phyloP scores from a whole-genome alignment of 805 yeast genomes.

The Priceomyces medius region DNA sequence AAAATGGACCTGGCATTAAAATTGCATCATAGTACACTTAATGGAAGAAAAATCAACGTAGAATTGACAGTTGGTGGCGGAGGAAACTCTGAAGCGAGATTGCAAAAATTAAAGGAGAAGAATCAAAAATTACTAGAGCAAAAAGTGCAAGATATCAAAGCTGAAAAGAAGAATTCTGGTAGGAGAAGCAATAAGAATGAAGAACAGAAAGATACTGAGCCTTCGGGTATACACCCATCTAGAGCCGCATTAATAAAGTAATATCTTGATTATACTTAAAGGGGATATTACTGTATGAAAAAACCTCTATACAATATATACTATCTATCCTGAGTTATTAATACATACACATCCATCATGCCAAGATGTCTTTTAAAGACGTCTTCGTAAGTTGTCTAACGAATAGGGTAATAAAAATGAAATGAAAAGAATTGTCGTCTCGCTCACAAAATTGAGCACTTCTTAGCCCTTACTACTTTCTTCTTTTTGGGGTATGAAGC shows the following conservation, averaged over 20 bases:
- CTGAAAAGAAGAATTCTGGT: slow-evolving; percentile 33
- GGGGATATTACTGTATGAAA: not conserved
- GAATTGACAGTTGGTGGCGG: slow-evolving; percentile 99
- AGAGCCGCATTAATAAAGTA: slow-evolving; percentile 52
- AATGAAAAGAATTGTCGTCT: not conserved
- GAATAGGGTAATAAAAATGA: not conserved
- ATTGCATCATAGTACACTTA: slow-evolving; percentile 73
- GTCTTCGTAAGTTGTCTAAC: not conserved
- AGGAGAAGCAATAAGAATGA: no score
- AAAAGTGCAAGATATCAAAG: slow-evolving; percentile 53
- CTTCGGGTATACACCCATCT: slow-evolving; percentile 56
- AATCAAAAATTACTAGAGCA: slow-evolving; percentile 64
- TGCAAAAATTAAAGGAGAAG: slow-evolving; percentile 70
- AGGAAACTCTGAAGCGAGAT: slow-evolving; percentile 72
- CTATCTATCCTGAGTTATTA: slow-evolving; percentile 4
- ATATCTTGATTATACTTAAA: not conserved
- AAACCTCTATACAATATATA: slow-evolving; percentile 3
- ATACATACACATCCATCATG: slow-evolving; percentile 2
- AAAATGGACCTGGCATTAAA: slow-evolving; percentile 82
- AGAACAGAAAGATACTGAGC: slow-evolving; percentile 4
- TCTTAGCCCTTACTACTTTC: slow-evolving; percentile 34
- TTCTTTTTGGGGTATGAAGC: slow-evolving; percentile 17
- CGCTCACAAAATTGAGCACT: slow-evolving; percentile 38
- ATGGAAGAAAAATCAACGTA: slow-evolving; percentile 81
- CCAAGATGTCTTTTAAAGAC: not conserved